Evolutionary conservation across 2,329 filamentous ascomycete genomes (phyloP), one percentile per base, ranked within the genome.

Genomic region (Aspergillus terreus): DNA sequence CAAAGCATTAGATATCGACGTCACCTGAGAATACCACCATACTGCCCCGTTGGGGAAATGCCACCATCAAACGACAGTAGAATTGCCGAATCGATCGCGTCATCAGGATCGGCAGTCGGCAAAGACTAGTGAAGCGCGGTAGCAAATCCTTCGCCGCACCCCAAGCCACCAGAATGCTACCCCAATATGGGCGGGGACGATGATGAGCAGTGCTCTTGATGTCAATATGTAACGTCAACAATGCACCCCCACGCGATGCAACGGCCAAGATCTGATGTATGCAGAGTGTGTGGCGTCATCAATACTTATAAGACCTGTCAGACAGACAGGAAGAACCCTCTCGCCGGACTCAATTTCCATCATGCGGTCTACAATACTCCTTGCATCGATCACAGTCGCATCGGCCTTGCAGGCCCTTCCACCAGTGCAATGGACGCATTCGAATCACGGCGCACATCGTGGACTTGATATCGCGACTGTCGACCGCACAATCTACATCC

Each of bases 401-500:
- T 45, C 50, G 6, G 45, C 45, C 7, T 32, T 51, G 10, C 50
- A 51, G 11, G 4, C 45, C 2, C 50, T 51, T 5, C 50, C 50
- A 4, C 50, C 50, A 0, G 45, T 47, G 19, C 45, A 30, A 23
- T 51, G 50, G 50, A 38, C 23, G 2, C 21, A 7, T 7, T 36
- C 40, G 9, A 40, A 14, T 19, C 30, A 19, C 21, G 41, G 23
- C 3, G 17, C 15, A 19, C 10, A 11, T 33, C 38, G 14, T 2
- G 36, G 14, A 3, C 48, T 51, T 17, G 15, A 51, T 15, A 40
- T 47, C 15, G 15, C 50, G 11, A 21, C 30, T 1, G 15, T 51
- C 15, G 50, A 47, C 6, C 38, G 33, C 4, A 57, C 47, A 5
- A 60, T 67, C 27, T 80, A 75, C 50, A 71, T 81, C 9, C 61